phyloP scores from a whole-genome alignment of 2,329 filamentous ascomycete species.

The Zasmidium angulare region DNA sequence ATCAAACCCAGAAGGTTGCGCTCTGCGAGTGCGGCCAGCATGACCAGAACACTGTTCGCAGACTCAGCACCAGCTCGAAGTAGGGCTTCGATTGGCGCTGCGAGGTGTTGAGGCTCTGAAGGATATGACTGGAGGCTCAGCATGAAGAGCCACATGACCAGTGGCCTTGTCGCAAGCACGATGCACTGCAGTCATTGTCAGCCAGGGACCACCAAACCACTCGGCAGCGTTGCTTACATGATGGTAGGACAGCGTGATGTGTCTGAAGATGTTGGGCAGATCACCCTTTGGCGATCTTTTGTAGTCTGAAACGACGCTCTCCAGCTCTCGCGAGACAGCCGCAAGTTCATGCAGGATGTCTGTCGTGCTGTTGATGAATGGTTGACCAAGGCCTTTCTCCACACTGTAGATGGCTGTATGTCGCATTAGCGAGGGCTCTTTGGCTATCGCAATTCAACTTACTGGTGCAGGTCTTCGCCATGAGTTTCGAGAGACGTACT shows the following conservation, averaged over 20 bases:
- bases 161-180: constrained; percentile 37
- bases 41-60: constrained; percentile 9
- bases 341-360: constrained; percentile 24
- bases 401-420: not conserved
- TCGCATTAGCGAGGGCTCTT: not conserved
- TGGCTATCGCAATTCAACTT: not conserved
- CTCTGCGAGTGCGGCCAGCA: constrained; percentile 6
- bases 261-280: constrained; percentile 12
- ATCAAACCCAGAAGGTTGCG: constrained; percentile 6
- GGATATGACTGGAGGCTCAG: constrained; percentile 9
- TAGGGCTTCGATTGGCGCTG: constrained; percentile 12
- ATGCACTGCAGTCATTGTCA: constrained; percentile 10
- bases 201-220: too few relatives aligned
- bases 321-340: constrained; percentile 25
- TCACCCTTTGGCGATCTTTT: constrained; percentile 4
- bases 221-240: constrained; percentile 1
- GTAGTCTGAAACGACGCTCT: constrained; percentile 7
- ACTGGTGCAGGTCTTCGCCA: not conserved
- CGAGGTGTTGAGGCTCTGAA: constrained; percentile 12
- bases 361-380: constrained; percentile 19
- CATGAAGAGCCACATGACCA: constrained; percentile 16
- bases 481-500: not conserved
- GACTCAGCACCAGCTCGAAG: constrained; percentile 12
- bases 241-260: constrained; percentile 16
- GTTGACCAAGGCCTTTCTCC: not conserved